phyloP scores from a whole-genome alignment of 1,284 basidiomycete genomes.

The Gymnopus androsaceus region DNA sequence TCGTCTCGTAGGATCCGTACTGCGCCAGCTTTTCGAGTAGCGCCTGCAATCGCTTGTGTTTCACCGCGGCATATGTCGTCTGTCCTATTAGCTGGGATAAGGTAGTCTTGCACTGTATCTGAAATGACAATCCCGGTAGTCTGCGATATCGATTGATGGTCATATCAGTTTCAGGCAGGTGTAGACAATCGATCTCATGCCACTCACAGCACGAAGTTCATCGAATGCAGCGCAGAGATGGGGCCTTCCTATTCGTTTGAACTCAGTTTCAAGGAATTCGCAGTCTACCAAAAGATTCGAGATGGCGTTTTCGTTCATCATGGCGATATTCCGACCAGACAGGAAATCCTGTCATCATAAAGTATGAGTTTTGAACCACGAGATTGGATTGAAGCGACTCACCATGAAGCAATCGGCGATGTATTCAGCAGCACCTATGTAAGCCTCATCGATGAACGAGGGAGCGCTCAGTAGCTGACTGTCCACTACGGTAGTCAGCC shows the following conservation, averaged over 20 bases:
- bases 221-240: conserved; percentile 77
- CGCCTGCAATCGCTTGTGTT: conserved; percentile 73
- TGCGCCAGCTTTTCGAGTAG: conserved; percentile 81
- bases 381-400: conserved; percentile 9
- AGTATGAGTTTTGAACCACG: background rate
- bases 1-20: conserved; percentile 62
- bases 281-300: conserved; percentile 83
- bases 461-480: conserved; percentile 81
- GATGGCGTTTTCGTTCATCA: conserved; percentile 88
- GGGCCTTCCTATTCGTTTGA: conserved; percentile 70
- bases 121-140: conserved; percentile 77
- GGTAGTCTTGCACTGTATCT: conserved; percentile 77
- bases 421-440: conserved; percentile 81
- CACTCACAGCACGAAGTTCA: conserved; percentile 78
- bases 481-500: conserved; percentile 96
- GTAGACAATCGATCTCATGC: background rate
- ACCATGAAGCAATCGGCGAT: conserved; percentile 90
- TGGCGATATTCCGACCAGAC: conserved; percentile 72
- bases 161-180: conserved; percentile 15
- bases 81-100: conserved; percentile 75
- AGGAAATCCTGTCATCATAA: conserved; percentile 72
- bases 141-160: conserved; percentile 42
- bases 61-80: conserved; percentile 71
- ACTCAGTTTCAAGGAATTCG: conserved; percentile 82
- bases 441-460: conserved; percentile 85